Base-by-base conservation (phyloP, 164 flowering plant species). In the Umbilicus rupestris region DNA sequence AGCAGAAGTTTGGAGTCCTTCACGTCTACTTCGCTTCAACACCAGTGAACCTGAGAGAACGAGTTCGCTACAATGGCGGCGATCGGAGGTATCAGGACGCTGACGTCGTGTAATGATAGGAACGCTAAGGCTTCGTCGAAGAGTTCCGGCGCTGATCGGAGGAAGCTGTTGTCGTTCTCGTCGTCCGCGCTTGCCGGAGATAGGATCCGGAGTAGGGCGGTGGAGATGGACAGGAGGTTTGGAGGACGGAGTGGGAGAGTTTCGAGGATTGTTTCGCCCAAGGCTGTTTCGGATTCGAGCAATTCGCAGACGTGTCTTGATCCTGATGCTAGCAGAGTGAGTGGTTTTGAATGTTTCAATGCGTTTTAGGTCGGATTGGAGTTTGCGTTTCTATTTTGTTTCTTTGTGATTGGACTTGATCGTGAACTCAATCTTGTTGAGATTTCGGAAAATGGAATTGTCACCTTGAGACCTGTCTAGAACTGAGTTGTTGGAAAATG, bases 291-390 rank as follows among this genome's bases (percentile, higher is more conserved):
- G 0, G 96, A 92, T 75, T 85, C 96, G 35, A 74, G 65, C 62
- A 82, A 78, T 68, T 78, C 94, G 14, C 94, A 87, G 78, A 89
- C 96, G 1, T 92, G 97, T 68, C 94, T 92, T 35, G 92, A 92
- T 50, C 97, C 96, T 24, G 97, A 92, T 63, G 96, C 97, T 1
- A 89, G 92, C 82, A 65, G 85, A 31, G 97, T 92, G 58, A 69
- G 79, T 62, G 24, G 49, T 39, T 55, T 47, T 55, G 31, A 41
- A 26, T 19, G 14, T 35, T 39, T 24, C 7, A 47, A 37, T 11
- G 37, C 16, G 47, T 7, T 58, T 60, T 28, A 35, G 15, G 60
- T 20, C 14, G 3, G 47, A 44, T 11, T 35, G 4, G 37, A 44
- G 19, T 44, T 4, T 19, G 16, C 4, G 17, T 31, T 57, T 35